A percentile compares a stretch with the other conserved stretches of the same genome.
Evolutionary conservation across 2,329 filamentous ascomycete genomes (phyloP).

Genomic region (Aspergillus sp.): DNA sequence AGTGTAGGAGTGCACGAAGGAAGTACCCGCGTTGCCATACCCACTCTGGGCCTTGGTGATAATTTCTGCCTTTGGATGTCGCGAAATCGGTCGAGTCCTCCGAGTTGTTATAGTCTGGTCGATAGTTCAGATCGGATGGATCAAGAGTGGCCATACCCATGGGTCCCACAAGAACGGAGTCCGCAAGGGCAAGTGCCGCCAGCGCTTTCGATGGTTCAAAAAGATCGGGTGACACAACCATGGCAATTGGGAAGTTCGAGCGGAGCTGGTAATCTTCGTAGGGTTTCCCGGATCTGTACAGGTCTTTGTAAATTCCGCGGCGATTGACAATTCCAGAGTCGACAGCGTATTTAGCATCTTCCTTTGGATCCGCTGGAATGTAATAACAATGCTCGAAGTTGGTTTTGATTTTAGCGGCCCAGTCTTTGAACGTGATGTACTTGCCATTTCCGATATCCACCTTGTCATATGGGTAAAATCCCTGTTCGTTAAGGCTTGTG

Average conservation of each 20-base stretch:
- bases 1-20: slow-evolving; percentile 84
- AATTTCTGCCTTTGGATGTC: slow-evolving; percentile 92
- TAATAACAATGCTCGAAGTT: slow-evolving; percentile 96
- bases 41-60: slow-evolving; percentile 98
- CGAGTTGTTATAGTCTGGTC: slow-evolving; percentile 90
- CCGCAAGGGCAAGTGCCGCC: slow-evolving; percentile 74
- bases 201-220: slow-evolving; percentile 80
- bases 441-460: slow-evolving; percentile 66
- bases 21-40: slow-evolving; percentile 97
- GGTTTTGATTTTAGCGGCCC: slow-evolving; percentile 75
- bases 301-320: slow-evolving; percentile 95
- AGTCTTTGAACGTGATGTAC: slow-evolving; percentile 69
- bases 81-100: slow-evolving; percentile 90
- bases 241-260: slow-evolving; percentile 90
- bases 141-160: slow-evolving; percentile 96
- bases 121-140: slow-evolving; percentile 87
- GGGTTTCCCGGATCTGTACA: slow-evolving; percentile 90
- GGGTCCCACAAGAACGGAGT: slow-evolving; percentile 77
- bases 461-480: slow-evolving; percentile 69
- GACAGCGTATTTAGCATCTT: slow-evolving; percentile 77
- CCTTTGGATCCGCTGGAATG: slow-evolving; percentile 66
- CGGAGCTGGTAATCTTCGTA: slow-evolving; percentile 98
- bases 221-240: slow-evolving; percentile 87
- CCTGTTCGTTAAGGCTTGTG: slow-evolving; percentile 62
- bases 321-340: slow-evolving; percentile 80